Conservation (phyloP, 805 yeast genomes). For the Wickerhamiella slavikovae region DNA sequence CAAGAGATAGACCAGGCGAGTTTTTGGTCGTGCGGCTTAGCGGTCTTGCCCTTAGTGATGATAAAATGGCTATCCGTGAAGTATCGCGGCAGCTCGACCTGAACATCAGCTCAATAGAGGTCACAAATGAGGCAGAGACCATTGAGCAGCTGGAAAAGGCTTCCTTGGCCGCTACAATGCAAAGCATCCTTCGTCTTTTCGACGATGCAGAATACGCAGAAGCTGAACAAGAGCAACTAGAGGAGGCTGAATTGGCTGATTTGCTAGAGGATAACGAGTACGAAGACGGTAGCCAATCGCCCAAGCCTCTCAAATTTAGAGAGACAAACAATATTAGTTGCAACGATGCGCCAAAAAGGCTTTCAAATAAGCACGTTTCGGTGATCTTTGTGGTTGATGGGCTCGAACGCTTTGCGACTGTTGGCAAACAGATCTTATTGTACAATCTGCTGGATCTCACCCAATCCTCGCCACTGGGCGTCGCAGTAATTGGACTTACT, state of each 20-base stretch:
- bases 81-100: slow-evolving; percentile 67
- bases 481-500: slow-evolving; percentile 64
- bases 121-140: slow-evolving; percentile 12
- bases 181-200: slow-evolving; percentile 12
- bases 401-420: slow-evolving; percentile 55
- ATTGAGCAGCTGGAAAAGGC: slow-evolving; percentile 14
- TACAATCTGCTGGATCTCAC: slow-evolving; percentile 80
- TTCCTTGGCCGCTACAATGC: slow-evolving; percentile 14
- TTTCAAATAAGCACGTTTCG: slow-evolving; percentile 24
- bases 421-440: slow-evolving; percentile 58
- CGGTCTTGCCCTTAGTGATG: slow-evolving; percentile 57
- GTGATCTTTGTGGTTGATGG: slow-evolving; percentile 70
- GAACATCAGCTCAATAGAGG: too few species aligned
- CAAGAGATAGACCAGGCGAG: slow-evolving; percentile 20
- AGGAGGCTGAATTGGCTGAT: too few species aligned
- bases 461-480: slow-evolving; percentile 48
- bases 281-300: slow-evolving; percentile 5
- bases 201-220: slow-evolving; percentile 9
- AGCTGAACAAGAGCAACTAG: too few species aligned
- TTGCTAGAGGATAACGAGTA: too few species aligned
- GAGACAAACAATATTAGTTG: too few species aligned
- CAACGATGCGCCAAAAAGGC: too few species aligned
- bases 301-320: too few species aligned
- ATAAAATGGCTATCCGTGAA: slow-evolving; percentile 59
- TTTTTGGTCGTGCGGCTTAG: slow-evolving; percentile 45